These are phyloP conservation scores for Sclerotinia minor DNA, from an alignment of 2,329 filamentous ascomycete species.

Conservation along the genomic window DNA sequence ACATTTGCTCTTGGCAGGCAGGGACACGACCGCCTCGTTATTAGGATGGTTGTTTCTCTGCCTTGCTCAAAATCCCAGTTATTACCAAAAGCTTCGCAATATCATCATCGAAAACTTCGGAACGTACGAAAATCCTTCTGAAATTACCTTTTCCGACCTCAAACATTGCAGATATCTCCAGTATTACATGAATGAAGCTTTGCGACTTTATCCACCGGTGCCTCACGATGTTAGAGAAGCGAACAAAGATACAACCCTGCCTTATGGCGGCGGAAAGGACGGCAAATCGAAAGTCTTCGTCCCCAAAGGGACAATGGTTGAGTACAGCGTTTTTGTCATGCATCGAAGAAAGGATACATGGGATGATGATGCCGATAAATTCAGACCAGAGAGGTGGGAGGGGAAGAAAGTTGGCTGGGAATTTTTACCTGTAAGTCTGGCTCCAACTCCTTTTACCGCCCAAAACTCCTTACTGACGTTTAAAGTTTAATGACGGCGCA, in stretches of 20 bases:
- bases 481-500: conserved; percentile 27
- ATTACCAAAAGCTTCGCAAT: conserved; percentile 39
- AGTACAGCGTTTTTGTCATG: conserved; percentile 37
- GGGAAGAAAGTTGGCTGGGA: conserved; percentile 36
- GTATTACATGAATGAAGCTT: conserved; percentile 54
- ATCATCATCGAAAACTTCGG: conserved; percentile 28
- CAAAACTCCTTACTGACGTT: not conserved
- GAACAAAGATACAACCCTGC: conserved; percentile 33
- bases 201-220: conserved; percentile 44
- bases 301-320: conserved; percentile 29
- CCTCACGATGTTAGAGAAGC: conserved; percentile 35
- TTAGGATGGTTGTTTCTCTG: conserved; percentile 41
- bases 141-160: conserved; percentile 51
- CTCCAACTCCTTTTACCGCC: not conserved
- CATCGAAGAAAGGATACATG: conserved; percentile 45
- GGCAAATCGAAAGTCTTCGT: conserved; percentile 37
- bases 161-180: conserved; percentile 54
- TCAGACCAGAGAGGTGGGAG: conserved; percentile 47
- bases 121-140: conserved; percentile 46
- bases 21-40: conserved; percentile 46
- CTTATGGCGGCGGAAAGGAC: conserved; percentile 39
- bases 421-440: conserved; percentile 54
- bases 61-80: conserved; percentile 34
- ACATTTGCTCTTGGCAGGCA: conserved; percentile 43
- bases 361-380: conserved; percentile 44